Percentiles rank a stretch among this genome's conserved stretches.
phyloP scores from a whole-genome alignment of 2,329 filamentous ascomycete species.

The Fusarium sp. region DNA sequence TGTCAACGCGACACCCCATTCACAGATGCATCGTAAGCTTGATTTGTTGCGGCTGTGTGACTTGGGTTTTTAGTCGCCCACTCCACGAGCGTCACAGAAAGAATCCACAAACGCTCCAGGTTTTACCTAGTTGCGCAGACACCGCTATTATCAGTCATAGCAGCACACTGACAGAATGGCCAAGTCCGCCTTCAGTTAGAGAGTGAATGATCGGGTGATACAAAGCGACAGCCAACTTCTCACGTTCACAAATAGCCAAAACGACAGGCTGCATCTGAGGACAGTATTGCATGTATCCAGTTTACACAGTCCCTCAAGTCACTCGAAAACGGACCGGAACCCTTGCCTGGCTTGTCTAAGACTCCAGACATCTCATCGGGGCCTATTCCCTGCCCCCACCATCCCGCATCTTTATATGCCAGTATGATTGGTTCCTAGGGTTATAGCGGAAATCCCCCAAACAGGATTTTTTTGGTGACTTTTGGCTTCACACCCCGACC shows the following conservation, averaged over 20 bases:
- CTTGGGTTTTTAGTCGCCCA: constrained; percentile 33
- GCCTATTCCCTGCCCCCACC: constrained; percentile 42
- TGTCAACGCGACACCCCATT: constrained; percentile 17
- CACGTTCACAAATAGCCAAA: constrained; percentile 24
- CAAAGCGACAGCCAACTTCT: constrained; percentile 14
- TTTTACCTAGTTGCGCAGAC: constrained; percentile 34
- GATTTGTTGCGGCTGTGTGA: constrained; percentile 14
- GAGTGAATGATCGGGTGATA: constrained; percentile 21
- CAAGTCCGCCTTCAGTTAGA: constrained; percentile 32
- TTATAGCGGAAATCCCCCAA: constrained; percentile 35
- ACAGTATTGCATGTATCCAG: constrained; percentile 32
- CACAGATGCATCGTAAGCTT: constrained; percentile 9
- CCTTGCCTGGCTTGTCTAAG: constrained; percentile 41
- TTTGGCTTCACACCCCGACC: constrained; percentile 35
- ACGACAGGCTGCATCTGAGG: constrained; percentile 21
- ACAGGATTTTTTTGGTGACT: constrained; percentile 40
- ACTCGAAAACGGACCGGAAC: constrained; percentile 55
- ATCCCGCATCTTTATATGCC: constrained; percentile 43
- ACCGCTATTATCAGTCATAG: constrained; percentile 43
- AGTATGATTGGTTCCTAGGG: constrained; percentile 41
- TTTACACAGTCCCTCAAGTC: constrained; percentile 51
- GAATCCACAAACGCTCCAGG: constrained; percentile 30
- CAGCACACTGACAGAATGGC: constrained; percentile 26
- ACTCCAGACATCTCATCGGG: constrained; percentile 44
- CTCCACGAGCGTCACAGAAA: constrained; percentile 23